These are phyloP conservation scores for Casuarina glauca DNA, from an alignment of 306 rosid genomes.

Conservation along the genomic window DNA sequence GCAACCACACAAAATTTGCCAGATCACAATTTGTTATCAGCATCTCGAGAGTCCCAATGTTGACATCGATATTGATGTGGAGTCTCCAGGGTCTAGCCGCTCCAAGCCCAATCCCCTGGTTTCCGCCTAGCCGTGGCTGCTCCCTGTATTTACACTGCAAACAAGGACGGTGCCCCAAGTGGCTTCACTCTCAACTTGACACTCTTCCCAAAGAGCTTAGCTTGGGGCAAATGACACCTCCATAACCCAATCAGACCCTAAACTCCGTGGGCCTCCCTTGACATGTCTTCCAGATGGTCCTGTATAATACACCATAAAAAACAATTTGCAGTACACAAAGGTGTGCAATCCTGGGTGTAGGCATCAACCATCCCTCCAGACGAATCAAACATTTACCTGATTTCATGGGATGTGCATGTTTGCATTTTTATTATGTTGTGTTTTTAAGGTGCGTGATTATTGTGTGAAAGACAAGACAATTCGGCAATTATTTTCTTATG, in stretches of 20 bases:
- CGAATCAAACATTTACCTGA: no score
- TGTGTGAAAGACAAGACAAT: no score
- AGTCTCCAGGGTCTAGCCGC: background rate
- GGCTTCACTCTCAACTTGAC: slow-evolving; percentile 1
- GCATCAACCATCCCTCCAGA: no score
- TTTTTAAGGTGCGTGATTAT: no score
- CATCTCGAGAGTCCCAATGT: slow-evolving; percentile 9
- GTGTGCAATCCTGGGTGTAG: no score
- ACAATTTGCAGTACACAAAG: no score
- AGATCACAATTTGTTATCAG: slow-evolving; percentile 25
- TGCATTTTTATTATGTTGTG: no score
- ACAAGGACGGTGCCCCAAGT: background rate
- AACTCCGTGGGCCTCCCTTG: slow-evolving; percentile 20
- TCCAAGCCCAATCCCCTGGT: background rate
- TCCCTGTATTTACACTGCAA: slow-evolving; percentile 9
- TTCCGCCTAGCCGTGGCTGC: slow-evolving; percentile 5
- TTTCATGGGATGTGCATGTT: no score
- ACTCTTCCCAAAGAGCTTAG: slow-evolving; percentile 11
- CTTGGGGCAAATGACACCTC: slow-evolving; percentile 9
- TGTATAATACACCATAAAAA: no score
- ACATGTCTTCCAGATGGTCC: no score
- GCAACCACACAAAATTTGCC: slow-evolving; percentile 25
- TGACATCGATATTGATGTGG: background rate
- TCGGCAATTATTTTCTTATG: no score
- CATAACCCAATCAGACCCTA: background rate